Evolutionary conservation across 2,329 filamentous ascomycete species (phyloP), one percentile per base, ranked within the genome.

Genomic region (Nothopassalora personata): DNA sequence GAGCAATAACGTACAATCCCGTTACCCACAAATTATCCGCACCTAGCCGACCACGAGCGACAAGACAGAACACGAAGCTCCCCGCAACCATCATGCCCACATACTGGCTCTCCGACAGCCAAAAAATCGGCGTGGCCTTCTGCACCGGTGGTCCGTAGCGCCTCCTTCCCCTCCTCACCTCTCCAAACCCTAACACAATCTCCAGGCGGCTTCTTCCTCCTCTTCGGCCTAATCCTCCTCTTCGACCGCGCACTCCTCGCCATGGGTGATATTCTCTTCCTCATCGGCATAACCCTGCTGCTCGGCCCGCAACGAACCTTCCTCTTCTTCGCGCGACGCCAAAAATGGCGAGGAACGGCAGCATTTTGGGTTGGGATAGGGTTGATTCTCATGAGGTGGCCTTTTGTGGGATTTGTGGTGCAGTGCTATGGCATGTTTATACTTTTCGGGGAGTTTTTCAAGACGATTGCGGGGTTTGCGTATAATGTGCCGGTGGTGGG

Each of bases 241-340:
- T 99, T 99, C 79, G 94, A 99, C 77, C 86, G 94, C 66, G 90
- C 94, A 71, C 92, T 97, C 90, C 86, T 99, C 58, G 93, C 93
- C 67, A 97, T 97, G 94, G 94, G 94, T 78, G 97, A 97, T 73
- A 95, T 99, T 75, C 91, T 99, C 74, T 97, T 99, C 82, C 85
- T 99, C 56, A 90, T 96, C 78, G 94, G 94, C 74, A 85, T 99
- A 28, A 96, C 92, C 31, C 88, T 97, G 60, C 95, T 97, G 70
- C 96, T 99, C 77, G 94, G 94, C 47, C 84, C 90, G 27, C 84
- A 89, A 74, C 97, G 97, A 74, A 97, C 94, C 0, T 80, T 93
- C 64, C 81, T 89, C 73, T 99, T 99, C 85, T 99, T 99, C 80
- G 90, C 91, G 54, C 88, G 94, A 62, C 87, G 86, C 68, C 91